Percentiles rank a stretch among this genome's conserved stretches.
Conservation (phyloP, 2,329 filamentous ascomycete species). For the Biscogniauxia sp. region DNA sequence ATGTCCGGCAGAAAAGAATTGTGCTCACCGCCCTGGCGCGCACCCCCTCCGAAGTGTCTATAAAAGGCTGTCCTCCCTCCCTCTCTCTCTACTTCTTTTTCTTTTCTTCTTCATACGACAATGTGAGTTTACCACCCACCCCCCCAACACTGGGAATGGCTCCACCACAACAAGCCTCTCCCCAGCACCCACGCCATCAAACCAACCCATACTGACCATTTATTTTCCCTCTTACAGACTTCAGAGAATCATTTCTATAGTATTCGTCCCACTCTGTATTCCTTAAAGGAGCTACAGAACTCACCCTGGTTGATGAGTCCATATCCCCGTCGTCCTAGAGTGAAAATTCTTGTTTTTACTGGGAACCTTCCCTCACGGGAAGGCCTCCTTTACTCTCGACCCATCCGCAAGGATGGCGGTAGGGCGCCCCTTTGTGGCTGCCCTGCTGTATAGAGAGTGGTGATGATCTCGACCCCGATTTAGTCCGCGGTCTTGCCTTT, state of each 20-base stretch:
- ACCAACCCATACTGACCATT: slow-evolving; percentile 6
- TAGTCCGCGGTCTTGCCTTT: slow-evolving; percentile 64
- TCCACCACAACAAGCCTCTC: background rate
- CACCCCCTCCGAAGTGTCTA: background rate
- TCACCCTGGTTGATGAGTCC: slow-evolving; percentile 92
- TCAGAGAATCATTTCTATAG: slow-evolving; percentile 97
- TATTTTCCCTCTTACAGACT: slow-evolving; percentile 21
- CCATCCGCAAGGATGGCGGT: slow-evolving; percentile 63
- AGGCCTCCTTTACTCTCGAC: slow-evolving; percentile 49
- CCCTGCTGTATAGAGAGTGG: slow-evolving; percentile 74
- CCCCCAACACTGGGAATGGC: slow-evolving; percentile 33
- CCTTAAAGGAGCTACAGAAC: slow-evolving; percentile 89
- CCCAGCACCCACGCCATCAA: background rate
- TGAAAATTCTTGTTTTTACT: slow-evolving; percentile 61
- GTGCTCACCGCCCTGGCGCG: slow-evolving; percentile 14
- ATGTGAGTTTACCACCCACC: slow-evolving; percentile 48
- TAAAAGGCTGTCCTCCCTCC: slow-evolving; percentile 40
- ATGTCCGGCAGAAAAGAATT: slow-evolving; percentile 12
- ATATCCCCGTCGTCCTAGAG: slow-evolving; percentile 88
- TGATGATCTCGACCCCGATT: slow-evolving; percentile 89
- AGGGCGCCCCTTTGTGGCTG: slow-evolving; percentile 16
- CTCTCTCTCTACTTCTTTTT: slow-evolving; percentile 37
- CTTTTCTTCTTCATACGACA: slow-evolving; percentile 57
- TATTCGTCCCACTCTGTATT: slow-evolving; percentile 90
- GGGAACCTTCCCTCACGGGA: slow-evolving; percentile 39